Conservation (phyloP, 2,329 filamentous ascomycete species). For the Monilinia polystroma region DNA sequence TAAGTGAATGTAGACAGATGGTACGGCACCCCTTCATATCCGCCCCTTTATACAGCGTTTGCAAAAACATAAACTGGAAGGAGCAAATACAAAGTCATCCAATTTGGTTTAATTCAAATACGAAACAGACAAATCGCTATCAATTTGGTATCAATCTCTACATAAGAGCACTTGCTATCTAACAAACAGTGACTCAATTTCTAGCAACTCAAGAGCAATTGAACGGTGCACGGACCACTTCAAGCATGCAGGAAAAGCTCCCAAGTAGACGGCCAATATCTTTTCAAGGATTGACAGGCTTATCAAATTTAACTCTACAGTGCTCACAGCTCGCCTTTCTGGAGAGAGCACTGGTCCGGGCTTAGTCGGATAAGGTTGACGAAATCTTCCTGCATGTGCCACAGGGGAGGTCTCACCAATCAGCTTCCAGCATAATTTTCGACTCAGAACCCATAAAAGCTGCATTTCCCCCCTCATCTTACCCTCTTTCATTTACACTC, state of each 20-base stretch:
- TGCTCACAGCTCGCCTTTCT: neutral
- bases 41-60: constrained; percentile 4
- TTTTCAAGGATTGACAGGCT: neutral
- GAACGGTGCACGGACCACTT: constrained; percentile 17
- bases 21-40: neutral
- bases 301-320: neutral
- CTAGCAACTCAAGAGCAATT: constrained; percentile 10
- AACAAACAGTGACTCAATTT: constrained; percentile 2
- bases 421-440: constrained; percentile 21
- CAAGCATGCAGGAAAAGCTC: neutral
- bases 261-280: neutral
- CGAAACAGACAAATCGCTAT: neutral
- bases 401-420: constrained; percentile 20
- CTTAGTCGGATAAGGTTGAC: constrained; percentile 28
- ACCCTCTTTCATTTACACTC: constrained; percentile 37
- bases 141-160: neutral
- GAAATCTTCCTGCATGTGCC: constrained; percentile 22
- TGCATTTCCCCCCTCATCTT: constrained; percentile 32
- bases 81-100: neutral
- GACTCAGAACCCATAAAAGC: constrained; percentile 34
- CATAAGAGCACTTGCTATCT: constrained; percentile 12
- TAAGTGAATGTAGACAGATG: constrained; percentile 7
- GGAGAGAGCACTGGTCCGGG: constrained; percentile 25
- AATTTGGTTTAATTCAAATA: neutral
- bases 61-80: neutral